phyloP scores from a whole-genome alignment of 2,329 filamentous ascomycete species.

The Chrysoporthe cubensis region DNA sequence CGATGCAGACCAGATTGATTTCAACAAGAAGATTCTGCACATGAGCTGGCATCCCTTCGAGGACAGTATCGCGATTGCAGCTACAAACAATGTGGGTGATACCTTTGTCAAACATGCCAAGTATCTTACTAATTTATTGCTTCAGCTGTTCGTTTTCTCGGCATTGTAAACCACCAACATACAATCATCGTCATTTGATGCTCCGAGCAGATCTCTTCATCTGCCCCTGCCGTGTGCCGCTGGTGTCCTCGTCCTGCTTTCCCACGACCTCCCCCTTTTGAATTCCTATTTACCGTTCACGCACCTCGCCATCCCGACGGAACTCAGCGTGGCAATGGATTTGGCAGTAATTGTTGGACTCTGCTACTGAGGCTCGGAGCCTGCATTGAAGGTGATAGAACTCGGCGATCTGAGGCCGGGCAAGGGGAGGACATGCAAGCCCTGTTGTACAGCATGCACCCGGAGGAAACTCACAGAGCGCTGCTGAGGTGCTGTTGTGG shows the following conservation, averaged over 20 bases:
- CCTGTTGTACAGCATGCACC: slow-evolving; percentile 2
- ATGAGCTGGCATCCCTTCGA: slow-evolving; percentile 99
- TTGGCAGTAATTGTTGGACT: slow-evolving; percentile 15
- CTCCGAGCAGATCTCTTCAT: slow-evolving; percentile 13
- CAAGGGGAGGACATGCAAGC: background rate
- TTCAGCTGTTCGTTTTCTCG: slow-evolving; percentile 42
- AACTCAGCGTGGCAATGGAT: slow-evolving; percentile 18
- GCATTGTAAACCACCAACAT: slow-evolving; percentile 34
- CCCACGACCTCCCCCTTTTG: slow-evolving; percentile 2
- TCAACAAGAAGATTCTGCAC: slow-evolving; percentile 99
- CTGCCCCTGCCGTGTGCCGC: slow-evolving; percentile 12
- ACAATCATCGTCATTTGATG: slow-evolving; percentile 20
- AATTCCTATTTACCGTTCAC: slow-evolving; percentile 6
- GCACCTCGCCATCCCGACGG: background rate
- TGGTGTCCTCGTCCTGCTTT: slow-evolving; percentile 7
- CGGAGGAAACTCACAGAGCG: slow-evolving; percentile 8
- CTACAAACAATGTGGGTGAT: slow-evolving; percentile 93
- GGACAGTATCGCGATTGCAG: slow-evolving; percentile 98
- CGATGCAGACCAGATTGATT: slow-evolving; percentile 98
- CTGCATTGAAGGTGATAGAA: slow-evolving; percentile 1
- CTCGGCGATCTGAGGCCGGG: slow-evolving; percentile 2
- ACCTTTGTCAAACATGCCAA: background rate
- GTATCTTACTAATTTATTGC: slow-evolving; percentile 31
- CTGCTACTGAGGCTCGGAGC: background rate
- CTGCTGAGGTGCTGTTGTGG: slow-evolving; percentile 3